These are phyloP conservation scores for Pseudophaeomoniella oleicola DNA, from an alignment of 2,329 filamentous ascomycete genomes.

Conservation along the genomic window DNA sequence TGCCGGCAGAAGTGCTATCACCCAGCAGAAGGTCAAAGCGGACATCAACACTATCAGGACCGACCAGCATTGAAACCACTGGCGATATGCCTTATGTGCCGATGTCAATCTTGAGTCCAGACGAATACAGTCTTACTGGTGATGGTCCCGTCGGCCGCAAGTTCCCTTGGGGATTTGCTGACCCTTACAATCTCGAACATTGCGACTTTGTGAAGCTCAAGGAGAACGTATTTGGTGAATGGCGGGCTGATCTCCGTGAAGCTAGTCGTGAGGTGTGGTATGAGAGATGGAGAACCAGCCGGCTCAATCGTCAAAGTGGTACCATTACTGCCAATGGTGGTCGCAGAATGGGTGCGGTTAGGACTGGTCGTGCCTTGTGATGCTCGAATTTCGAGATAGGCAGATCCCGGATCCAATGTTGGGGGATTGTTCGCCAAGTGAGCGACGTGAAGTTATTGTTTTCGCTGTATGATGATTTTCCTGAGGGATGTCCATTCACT, in stretches of 20 bases:
- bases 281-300: conserved; percentile 70
- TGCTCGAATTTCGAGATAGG: too few relatives aligned
- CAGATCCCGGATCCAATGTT: too few relatives aligned
- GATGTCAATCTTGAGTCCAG: conserved; percentile 85
- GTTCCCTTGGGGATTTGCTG: conserved; percentile 94
- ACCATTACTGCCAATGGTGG: conserved; percentile 3
- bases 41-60: conserved; percentile 18
- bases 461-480: too few relatives aligned
- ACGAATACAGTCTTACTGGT: conserved; percentile 56
- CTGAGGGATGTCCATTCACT: too few relatives aligned
- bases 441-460: not conserved
- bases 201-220: conserved; percentile 88
- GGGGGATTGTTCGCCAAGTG: not conserved
- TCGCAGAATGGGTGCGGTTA: not conserved
- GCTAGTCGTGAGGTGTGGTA: conserved; percentile 89
- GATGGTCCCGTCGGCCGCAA: conserved; percentile 54
- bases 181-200: conserved; percentile 79
- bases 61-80: conserved; percentile 14
- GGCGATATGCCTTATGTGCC: conserved; percentile 55
- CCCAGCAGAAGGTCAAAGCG: conserved; percentile 8
- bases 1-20: conserved; percentile 4
- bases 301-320: conserved; percentile 8
- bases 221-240: conserved; percentile 84
- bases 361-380: not conserved
- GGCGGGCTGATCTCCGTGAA: conserved; percentile 80